These are phyloP conservation scores for Microdochium bolleyi DNA, from an alignment of 2,329 filamentous ascomycete genomes.

Conservation along the genomic window DNA sequence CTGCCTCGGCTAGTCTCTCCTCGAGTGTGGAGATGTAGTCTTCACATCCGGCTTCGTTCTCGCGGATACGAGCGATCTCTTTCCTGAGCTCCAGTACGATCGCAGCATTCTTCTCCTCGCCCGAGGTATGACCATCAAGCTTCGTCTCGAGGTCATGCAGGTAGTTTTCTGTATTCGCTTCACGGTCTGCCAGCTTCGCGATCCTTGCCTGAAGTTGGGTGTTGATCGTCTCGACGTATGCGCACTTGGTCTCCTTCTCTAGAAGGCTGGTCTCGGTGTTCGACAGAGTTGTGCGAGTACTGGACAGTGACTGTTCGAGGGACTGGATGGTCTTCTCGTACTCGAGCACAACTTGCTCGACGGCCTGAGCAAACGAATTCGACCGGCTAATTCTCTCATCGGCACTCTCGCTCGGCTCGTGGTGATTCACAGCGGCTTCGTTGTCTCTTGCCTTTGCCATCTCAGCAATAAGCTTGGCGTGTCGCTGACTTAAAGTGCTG, in stretches of 20 bases:
- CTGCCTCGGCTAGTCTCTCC: constrained; percentile 87
- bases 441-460: constrained; percentile 78
- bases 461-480: constrained; percentile 92
- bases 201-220: constrained; percentile 80
- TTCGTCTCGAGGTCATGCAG: constrained; percentile 86
- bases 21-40: constrained; percentile 97
- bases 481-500: constrained; percentile 78
- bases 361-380: constrained; percentile 90
- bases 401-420: constrained; percentile 55
- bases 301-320: constrained; percentile 84
- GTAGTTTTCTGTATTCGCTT: constrained; percentile 86
- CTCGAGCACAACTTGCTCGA: constrained; percentile 92
- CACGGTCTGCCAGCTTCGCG: constrained; percentile 89
- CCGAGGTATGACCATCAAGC: constrained; percentile 81
- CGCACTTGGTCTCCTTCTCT: constrained; percentile 89
- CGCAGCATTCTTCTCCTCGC: constrained; percentile 85
- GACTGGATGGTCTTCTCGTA: constrained; percentile 98
- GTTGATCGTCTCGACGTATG: constrained; percentile 88
- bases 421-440: constrained; percentile 48
- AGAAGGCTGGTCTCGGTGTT: constrained; percentile 78
- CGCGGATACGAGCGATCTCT: constrained; percentile 78
- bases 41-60: constrained; percentile 84
- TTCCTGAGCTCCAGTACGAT: constrained; percentile 84
- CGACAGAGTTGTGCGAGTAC: constrained; percentile 75
- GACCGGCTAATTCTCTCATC: constrained; percentile 88